Evolutionary conservation across 2,329 filamentous ascomycete genomes (phyloP).

Genomic region (Exophiala dermatitidis): DNA sequence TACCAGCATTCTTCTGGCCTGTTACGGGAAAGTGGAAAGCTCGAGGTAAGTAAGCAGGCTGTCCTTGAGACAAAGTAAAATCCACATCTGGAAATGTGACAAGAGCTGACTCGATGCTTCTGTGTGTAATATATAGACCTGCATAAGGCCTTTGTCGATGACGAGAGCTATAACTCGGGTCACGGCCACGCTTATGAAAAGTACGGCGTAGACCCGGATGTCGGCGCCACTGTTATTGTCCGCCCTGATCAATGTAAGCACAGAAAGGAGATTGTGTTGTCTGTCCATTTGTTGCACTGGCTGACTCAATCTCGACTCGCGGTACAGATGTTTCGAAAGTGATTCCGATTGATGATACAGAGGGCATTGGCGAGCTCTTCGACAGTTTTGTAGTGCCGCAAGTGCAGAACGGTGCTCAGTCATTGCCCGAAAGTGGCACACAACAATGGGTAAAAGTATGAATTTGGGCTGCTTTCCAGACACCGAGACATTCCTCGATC

Average conservation of each 20-base stretch:
- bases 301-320: background rate
- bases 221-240: constrained; percentile 48
- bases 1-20: constrained; percentile 52
- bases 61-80: background rate
- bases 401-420: constrained; percentile 2
- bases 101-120: background rate
- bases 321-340: constrained; percentile 38
- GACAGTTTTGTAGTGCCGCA: constrained; percentile 28
- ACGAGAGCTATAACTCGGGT: constrained; percentile 48
- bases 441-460: background rate
- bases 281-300: background rate
- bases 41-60: constrained; percentile 38
- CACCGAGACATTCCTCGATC: too few species aligned
- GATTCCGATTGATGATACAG: constrained; percentile 30
- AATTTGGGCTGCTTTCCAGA: too few species aligned
- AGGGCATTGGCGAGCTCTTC: constrained; percentile 34
- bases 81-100: background rate
- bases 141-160: constrained; percentile 53
- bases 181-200: constrained; percentile 52
- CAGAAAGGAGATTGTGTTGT: background rate
- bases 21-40: constrained; percentile 50
- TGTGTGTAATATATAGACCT: constrained; percentile 38
- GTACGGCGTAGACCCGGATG: constrained; percentile 45
- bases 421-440: background rate
- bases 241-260: constrained; percentile 56